Evolutionary conservation across 345 rosid species (phyloP).

Genomic region (Hevea brasiliensis): DNA sequence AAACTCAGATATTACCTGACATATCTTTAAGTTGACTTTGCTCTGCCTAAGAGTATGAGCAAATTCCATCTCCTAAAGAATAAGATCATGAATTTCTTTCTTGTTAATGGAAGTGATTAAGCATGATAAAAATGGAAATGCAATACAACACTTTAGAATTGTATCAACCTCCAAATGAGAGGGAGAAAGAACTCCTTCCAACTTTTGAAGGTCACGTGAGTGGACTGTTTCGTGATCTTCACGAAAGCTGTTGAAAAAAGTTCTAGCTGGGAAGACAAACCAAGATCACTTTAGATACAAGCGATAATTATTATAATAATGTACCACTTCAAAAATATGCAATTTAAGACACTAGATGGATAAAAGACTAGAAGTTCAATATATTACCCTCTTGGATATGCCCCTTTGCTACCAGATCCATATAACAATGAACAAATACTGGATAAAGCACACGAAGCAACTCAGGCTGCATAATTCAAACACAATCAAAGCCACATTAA

Average conservation of each 20-base stretch:
- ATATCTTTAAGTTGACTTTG: conserved; percentile 87
- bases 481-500: conserved; percentile 3
- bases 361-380: conserved; percentile 8
- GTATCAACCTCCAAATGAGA: conserved; percentile 86
- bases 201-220: conserved; percentile 83
- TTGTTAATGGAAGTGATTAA: neutral
- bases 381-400: conserved; percentile 73
- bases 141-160: neutral
- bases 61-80: conserved; percentile 86
- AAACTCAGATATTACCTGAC: conserved; percentile 54
- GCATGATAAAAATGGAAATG: neutral
- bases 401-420: conserved; percentile 87
- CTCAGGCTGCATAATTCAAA: conserved; percentile 66
- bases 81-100: conserved; percentile 3
- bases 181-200: conserved; percentile 91
- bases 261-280: conserved; percentile 49
- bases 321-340: neutral
- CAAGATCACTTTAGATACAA: neutral
- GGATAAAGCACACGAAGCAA: conserved; percentile 97
- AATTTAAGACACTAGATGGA: neutral
- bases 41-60: conserved; percentile 83
- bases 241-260: conserved; percentile 70
- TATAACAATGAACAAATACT: conserved; percentile 83
- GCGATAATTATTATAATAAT: neutral
- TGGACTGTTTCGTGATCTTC: conserved; percentile 89